These are phyloP conservation scores for Petunia secreta DNA, from an alignment of 257 asterid genomes.

Conservation along the genomic window DNA sequence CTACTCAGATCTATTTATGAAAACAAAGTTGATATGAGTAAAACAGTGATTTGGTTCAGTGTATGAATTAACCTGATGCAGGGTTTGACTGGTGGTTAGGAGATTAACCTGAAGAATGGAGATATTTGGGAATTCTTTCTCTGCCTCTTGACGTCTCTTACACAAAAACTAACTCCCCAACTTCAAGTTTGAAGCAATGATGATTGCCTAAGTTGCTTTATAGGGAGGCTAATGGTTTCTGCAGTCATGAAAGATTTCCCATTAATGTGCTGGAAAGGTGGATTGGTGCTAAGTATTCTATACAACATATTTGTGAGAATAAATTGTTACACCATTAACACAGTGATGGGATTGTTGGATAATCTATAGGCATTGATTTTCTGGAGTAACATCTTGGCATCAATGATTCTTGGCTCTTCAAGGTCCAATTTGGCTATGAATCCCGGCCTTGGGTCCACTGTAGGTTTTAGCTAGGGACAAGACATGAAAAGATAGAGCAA, in stretches of 20 bases:
- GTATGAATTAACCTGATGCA: constrained; percentile 16
- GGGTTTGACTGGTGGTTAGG: constrained; percentile 2
- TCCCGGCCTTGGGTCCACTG: neutral
- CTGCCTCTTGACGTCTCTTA: neutral
- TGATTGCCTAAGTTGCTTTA: neutral
- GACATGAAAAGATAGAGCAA: too few relatives aligned
- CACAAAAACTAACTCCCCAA: neutral
- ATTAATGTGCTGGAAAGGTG: neutral
- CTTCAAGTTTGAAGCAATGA: constrained; percentile 11
- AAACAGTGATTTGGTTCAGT: neutral
- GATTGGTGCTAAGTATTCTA: neutral
- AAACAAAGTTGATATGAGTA: neutral
- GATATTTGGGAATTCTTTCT: constrained; percentile 20
- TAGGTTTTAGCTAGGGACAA: too few relatives aligned
- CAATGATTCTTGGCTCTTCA: neutral
- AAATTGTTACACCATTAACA: neutral
- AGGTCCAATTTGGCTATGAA: neutral
- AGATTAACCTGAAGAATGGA: constrained; percentile 1
- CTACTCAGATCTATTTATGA: neutral
- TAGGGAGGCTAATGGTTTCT: neutral
- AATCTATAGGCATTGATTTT: neutral
- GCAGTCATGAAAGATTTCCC: neutral
- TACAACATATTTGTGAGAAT: neutral
- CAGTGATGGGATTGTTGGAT: neutral
- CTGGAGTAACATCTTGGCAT: neutral